These are phyloP conservation scores for Cordyceps farinosa DNA, from an alignment of 2,329 filamentous ascomycete genomes.

Conservation along the genomic window DNA sequence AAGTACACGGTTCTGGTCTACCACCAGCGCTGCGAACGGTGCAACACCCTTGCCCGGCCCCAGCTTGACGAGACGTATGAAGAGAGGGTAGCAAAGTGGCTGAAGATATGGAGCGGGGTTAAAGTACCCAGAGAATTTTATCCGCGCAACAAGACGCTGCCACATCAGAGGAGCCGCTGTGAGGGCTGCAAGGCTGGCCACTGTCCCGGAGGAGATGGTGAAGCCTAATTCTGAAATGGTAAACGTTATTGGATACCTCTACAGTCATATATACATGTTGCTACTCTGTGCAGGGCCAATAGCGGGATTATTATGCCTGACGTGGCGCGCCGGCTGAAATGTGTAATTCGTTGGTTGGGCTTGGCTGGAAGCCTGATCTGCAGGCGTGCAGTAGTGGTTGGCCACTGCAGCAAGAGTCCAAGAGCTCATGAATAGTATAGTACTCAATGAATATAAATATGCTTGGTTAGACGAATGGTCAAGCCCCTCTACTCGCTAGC, in stretches of 20 bases:
- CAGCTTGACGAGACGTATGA: conserved; percentile 29
- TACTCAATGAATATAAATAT: background rate
- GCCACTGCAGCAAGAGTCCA: background rate
- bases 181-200: conserved; percentile 36
- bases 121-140: conserved; percentile 11
- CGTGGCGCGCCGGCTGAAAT: background rate
- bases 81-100: conserved; percentile 33
- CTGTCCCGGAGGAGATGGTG: conserved; percentile 22
- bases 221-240: background rate
- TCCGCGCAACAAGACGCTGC: background rate
- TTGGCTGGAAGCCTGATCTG: background rate
- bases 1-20: conserved; percentile 37
- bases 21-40: conserved; percentile 34
- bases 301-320: no score
- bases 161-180: conserved; percentile 30
- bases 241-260: no score
- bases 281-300: no score
- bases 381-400: background rate
- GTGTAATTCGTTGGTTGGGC: background rate
- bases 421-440: background rate
- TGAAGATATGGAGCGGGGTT: conserved; percentile 29
- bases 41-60: conserved; percentile 27
- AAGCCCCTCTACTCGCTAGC: no score
- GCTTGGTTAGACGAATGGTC: no score
- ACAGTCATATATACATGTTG: no score